Base-by-base conservation (phyloP, 2,329 filamentous ascomycete genomes). In the Penicillium sp. region DNA sequence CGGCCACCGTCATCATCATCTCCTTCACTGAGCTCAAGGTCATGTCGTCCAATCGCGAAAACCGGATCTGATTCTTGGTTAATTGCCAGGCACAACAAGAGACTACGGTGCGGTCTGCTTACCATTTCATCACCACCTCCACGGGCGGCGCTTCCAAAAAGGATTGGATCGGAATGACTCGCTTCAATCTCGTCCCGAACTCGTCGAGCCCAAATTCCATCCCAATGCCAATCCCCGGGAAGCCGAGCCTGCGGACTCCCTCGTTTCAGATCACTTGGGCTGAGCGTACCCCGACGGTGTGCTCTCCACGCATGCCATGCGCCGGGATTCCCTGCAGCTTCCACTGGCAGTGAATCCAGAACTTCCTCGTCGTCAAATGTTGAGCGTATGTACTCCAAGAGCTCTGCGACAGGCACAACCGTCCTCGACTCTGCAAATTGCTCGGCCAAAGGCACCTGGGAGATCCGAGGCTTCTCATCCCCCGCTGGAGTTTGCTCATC, bases 141-240 rank as follows among this genome's bases (percentile, higher is more conserved):
- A 34, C 79, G 78, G 45, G 83, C 82, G 5, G 81, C 79, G 59
- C 82, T 83, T 5, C 92, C 91, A 77, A 88, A 98, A 25, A 98
- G 78, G 4, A 91, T 88, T 1, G 87, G 81, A 66, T 98, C 94
- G 0, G 91, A 90, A 52, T 92, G 78, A 70, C 92, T 96, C 10
- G 85, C 83, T 53, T 88, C 85, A 45, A 97, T 86, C 17, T 90
- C 90, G 74, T 89, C 90, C 75, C 86, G 88, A 0, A 96, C 93
- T 56, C 94, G 85, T 64, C 93, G 89, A 73, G 96, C 91, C 94
- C 94, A 99, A 0, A 98, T 94, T 0, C 94, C 93, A 70, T 96
- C 92, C 94, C 94, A 98, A 72, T 96, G 96, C 94, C 94, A 98
- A 69, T 96, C 90, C 6, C 90, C 90, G 0, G 92, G 92, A 52